These are phyloP conservation scores for Sclerotinia minor DNA, from an alignment of 2,329 filamentous ascomycete genomes.

Conservation along the genomic window DNA sequence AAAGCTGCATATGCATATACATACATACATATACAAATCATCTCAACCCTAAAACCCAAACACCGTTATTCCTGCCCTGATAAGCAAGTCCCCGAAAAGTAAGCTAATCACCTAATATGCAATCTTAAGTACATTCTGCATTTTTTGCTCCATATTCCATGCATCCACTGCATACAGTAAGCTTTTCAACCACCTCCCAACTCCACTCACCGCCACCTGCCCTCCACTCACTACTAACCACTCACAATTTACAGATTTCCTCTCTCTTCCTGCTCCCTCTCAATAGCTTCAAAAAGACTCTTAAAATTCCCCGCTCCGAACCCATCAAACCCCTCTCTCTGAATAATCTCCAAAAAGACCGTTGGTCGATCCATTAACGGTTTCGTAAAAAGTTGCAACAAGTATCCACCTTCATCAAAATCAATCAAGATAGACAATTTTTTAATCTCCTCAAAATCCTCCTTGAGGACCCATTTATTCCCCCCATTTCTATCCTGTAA, in stretches of 20 bases:
- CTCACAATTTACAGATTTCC: conserved; percentile 66
- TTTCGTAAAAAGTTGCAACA: conserved; percentile 76
- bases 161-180: too few species aligned
- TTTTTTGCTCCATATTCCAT: too few species aligned
- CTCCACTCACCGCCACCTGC: too few species aligned
- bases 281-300: conserved; percentile 91
- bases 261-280: conserved; percentile 82
- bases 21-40: too few species aligned
- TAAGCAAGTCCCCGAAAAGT: too few species aligned
- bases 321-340: conserved; percentile 84
- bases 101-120: too few species aligned
- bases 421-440: conserved; percentile 86
- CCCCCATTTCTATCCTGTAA: conserved; percentile 56
- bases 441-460: conserved; percentile 77
- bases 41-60: too few species aligned
- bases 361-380: conserved; percentile 92
- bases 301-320: conserved; percentile 97
- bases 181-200: too few species aligned
- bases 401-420: conserved; percentile 89
- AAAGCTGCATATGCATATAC: too few species aligned
- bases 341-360: conserved; percentile 95
- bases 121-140: too few species aligned
- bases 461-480: conserved; percentile 63
- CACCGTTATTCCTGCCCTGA: too few species aligned
- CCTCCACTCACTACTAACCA: too few species aligned